Base-by-base conservation (phyloP, 345 rosid genomes). In the Zanthoxylum bungeanum region DNA sequence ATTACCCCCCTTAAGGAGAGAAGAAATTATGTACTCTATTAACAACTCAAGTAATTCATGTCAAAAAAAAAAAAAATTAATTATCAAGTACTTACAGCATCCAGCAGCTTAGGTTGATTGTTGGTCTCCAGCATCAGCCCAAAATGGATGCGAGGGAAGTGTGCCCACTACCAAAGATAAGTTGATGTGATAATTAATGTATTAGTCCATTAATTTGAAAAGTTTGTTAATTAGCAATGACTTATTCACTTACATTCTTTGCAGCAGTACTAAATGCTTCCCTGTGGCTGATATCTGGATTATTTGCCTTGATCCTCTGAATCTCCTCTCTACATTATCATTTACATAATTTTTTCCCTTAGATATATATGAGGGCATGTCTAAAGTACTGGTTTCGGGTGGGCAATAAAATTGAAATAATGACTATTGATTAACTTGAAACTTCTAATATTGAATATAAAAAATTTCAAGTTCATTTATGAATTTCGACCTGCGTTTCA, bases 211-310 rank as follows among this genome's bases (percentile, higher is more conserved):
- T 0, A 33, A n/a, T n/a, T 52, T 5, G 7, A 37, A 72, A 21
- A 7, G 46, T n/a, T 58, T 12, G 7, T 64, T 33, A 17, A 25
- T 31, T 34, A 16, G 46, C n/a, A 5, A 7, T 36, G 11, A n/a
- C n/a, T 66, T 8, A 4, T 61, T 21, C 39, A 76, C 91, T 88
- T 78, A 92, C 99, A 77, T 94, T 94, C 80, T 94, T 94, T 31
- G 98, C 98, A 72, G 98, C 98, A 40, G 98, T 90, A 74, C 98
- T 94, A 84, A 94, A 94, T 68, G 98, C 98, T 85, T 94, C 98
- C 75, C 98, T 86, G 81, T 94, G 98, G 74, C 91, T 92, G 72
- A 94, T 94, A 56, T 89, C 98, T 25, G 98, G 97, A 73, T 94
- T 92, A 60, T 87, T 92, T n/a, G 93, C 90, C 80, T 94, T 94